Evolutionary conservation across 2,329 filamentous ascomycete genomes (phyloP).

Genomic region (Xylaria digitata): DNA sequence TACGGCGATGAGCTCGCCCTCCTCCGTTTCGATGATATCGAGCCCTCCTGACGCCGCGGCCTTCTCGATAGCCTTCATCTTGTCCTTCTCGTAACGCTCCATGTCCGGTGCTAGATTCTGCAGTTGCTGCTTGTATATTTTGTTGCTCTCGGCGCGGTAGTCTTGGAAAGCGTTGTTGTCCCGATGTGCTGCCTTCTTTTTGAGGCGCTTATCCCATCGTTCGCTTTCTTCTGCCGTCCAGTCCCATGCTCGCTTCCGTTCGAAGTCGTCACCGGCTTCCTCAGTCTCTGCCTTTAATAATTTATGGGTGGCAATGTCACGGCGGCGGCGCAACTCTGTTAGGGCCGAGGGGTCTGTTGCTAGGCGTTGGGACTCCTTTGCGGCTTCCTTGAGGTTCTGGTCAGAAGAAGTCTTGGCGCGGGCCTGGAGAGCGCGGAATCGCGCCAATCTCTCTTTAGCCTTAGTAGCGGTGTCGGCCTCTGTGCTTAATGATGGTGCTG

Average conservation of each 20-base stretch:
- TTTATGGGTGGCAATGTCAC: constrained; percentile 90
- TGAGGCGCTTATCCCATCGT: constrained; percentile 89
- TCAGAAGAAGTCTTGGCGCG: constrained; percentile 78
- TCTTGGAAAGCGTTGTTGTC: constrained; percentile 93
- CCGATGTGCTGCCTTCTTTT: constrained; percentile 82
- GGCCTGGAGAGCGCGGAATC: constrained; percentile 88
- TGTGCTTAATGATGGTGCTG: constrained; percentile 30
- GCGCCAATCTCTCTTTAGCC: constrained; percentile 76
- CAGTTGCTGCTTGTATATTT: constrained; percentile 93
- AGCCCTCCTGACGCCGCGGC: constrained; percentile 86
- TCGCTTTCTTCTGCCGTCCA: constrained; percentile 97
- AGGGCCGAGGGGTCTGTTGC: constrained; percentile 82
- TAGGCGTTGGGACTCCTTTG: constrained; percentile 82
- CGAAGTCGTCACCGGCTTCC: constrained; percentile 88
- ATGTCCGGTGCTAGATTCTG: constrained; percentile 79
- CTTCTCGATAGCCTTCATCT: constrained; percentile 84
- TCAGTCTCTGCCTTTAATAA: constrained; percentile 91
- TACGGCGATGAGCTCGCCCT: constrained; percentile 92
- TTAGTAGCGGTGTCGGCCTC: constrained; percentile 50
- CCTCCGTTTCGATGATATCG: constrained; percentile 94
- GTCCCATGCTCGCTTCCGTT: constrained; percentile 98
- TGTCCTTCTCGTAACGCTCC: constrained; percentile 87
- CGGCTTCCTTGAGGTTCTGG: constrained; percentile 85
- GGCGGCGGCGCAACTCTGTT: constrained; percentile 82
- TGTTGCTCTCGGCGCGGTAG: constrained; percentile 86